phyloP scores from a whole-genome alignment of 352 stramenopile species.

The Thalassiosira sp. region DNA sequence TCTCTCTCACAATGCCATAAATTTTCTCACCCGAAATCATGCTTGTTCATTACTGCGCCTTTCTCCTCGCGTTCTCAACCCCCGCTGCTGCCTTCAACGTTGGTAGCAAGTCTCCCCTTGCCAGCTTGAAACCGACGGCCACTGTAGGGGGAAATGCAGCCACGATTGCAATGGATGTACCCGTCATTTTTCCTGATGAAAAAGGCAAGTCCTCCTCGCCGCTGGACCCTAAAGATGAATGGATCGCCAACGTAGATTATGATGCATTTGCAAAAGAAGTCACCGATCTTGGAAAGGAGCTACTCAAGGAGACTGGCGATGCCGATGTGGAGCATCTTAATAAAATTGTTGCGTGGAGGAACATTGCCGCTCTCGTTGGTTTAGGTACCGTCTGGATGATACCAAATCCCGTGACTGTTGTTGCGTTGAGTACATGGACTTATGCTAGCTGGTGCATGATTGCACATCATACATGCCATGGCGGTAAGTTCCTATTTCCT shows the following conservation, averaged over 20 bases:
- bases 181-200: neutral
- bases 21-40: too few species aligned
- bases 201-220: neutral
- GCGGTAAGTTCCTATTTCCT: too few species aligned
- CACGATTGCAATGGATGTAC: neutral
- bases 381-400: slow-evolving; percentile 63
- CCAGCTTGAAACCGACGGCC: neutral
- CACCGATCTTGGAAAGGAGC: slow-evolving; percentile 58
- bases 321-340: slow-evolving; percentile 73
- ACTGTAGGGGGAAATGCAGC: neutral
- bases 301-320: slow-evolving; percentile 53
- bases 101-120: slow-evolving; percentile 5
- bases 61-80: slow-evolving; percentile 7
- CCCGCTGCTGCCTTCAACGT: slow-evolving; percentile 8
- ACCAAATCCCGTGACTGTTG: slow-evolving; percentile 68
- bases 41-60: neutral
- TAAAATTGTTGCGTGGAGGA: slow-evolving; percentile 72
- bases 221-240: slow-evolving; percentile 52
- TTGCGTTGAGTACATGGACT: slow-evolving; percentile 49
- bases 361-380: slow-evolving; percentile 57
- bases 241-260: slow-evolving; percentile 72
- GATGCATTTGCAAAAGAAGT: slow-evolving; percentile 67
- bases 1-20: too few species aligned
- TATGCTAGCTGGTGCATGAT: slow-evolving; percentile 73
- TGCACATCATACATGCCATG: slow-evolving; percentile 76